These are phyloP conservation scores for Tephrocybe sp. DNA, from an alignment of 768 basidiomycete species.

Conservation along the genomic window DNA sequence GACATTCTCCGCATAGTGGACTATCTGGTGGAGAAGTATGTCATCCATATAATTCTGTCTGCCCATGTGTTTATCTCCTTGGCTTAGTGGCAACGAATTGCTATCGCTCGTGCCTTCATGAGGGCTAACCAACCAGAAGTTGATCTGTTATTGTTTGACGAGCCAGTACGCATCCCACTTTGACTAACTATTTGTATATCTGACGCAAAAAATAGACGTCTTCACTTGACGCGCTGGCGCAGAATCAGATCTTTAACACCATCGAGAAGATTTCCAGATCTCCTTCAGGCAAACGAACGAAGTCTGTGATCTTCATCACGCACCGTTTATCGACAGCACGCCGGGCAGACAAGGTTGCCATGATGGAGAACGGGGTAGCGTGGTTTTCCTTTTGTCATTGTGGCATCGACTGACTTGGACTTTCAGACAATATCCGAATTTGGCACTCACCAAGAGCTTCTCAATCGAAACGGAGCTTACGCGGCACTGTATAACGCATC, in stretches of 20 bases:
- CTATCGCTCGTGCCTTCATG: constrained; percentile 87
- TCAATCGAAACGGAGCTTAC: constrained; percentile 58
- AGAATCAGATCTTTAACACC: constrained; percentile 76
- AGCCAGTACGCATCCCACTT: constrained; percentile 53
- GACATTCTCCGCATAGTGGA: constrained; percentile 50
- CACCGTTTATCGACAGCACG: constrained; percentile 80
- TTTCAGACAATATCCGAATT: constrained; percentile 70
- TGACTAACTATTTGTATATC: constrained; percentile 1
- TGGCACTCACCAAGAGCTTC: constrained; percentile 68
- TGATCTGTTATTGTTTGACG: constrained; percentile 81
- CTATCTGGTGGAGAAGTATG: constrained; percentile 84
- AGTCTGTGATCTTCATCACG: constrained; percentile 81
- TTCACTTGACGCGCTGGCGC: constrained; percentile 76
- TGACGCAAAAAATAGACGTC: constrained; percentile 54
- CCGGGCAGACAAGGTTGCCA: constrained; percentile 81
- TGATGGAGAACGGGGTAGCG: constrained; percentile 74
- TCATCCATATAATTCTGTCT: not conserved
- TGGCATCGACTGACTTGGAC: constrained; percentile 11
- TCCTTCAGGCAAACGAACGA: constrained; percentile 53
- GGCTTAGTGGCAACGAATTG: constrained; percentile 80
- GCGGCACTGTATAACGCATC: constrained; percentile 70
- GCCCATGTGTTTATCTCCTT: not conserved
- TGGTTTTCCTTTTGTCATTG: constrained; percentile 13
- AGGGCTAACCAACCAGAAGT: constrained; percentile 70
- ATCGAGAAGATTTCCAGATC: constrained; percentile 63